A percentile compares a stretch with the other conserved stretches of the same genome.
These are phyloP conservation scores for Dendrobium officinale DNA, from an alignment of 106 monocot species.

Conservation along the genomic window DNA sequence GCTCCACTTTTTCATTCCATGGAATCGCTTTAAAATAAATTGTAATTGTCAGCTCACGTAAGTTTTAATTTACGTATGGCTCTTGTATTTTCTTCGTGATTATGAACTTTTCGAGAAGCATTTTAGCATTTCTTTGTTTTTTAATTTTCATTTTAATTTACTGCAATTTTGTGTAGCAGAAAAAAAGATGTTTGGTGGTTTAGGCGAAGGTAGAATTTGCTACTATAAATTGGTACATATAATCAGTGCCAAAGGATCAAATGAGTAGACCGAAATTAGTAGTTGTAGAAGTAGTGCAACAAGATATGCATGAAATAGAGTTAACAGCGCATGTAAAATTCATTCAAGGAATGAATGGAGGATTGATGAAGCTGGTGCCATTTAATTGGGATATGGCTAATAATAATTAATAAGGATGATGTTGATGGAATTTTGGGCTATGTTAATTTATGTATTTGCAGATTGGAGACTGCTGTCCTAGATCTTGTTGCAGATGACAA, in stretches of 20 bases:
- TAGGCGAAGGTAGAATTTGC: no score
- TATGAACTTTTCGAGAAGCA: background rate
- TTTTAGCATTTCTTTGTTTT: background rate
- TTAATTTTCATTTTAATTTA: no score
- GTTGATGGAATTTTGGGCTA: background rate
- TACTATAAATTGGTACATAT: no score
- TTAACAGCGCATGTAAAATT: background rate
- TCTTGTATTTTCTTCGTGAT: background rate
- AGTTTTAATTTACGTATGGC: background rate
- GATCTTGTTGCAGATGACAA: conserved; percentile 94
- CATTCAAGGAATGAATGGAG: background rate
- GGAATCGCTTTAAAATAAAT: background rate
- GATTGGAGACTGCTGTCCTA: conserved; percentile 89
- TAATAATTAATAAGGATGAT: background rate
- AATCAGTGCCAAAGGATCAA: no score
- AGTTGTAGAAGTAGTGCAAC: background rate
- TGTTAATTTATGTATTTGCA: conserved; percentile 15
- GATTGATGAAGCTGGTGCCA: background rate
- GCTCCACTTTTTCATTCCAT: background rate
- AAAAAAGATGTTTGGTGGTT: no score
- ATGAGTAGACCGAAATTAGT: background rate
- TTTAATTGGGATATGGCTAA: background rate
- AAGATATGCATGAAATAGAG: background rate
- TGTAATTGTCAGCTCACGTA: background rate
- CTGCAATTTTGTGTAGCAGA: no score